These are phyloP conservation scores for Pythium apleroticum DNA, from an alignment of 352 stramenopile species.

Conservation along the genomic window DNA sequence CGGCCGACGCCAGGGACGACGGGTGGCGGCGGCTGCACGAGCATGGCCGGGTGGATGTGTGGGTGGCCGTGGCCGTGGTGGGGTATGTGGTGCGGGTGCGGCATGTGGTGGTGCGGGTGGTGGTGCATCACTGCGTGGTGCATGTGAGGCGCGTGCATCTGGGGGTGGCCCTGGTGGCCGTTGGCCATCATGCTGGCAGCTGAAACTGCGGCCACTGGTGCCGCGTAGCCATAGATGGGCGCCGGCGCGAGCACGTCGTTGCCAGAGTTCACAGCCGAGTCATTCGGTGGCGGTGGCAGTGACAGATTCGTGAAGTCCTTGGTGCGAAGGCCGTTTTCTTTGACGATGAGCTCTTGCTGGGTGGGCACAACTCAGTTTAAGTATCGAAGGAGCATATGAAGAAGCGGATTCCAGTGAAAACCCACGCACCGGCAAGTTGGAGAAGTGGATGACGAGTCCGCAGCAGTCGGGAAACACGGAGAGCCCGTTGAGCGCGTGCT, in stretches of 20 bases:
- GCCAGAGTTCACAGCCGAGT: constrained; percentile 31
- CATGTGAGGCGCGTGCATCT: constrained; percentile 1
- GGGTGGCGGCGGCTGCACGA: constrained; percentile 9
- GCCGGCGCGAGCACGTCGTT: constrained; percentile 23
- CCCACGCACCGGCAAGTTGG: constrained; percentile 44
- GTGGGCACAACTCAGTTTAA: neutral
- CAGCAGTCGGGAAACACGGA: constrained; percentile 65
- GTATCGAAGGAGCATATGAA: neutral
- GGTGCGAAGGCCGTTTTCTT: constrained; percentile 53
- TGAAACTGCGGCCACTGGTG: constrained; percentile 13
- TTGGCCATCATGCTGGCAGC: constrained; percentile 21
- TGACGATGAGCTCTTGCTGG: constrained; percentile 62
- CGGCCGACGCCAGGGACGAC: constrained; percentile 23
- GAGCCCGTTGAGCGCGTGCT: constrained; percentile 48
- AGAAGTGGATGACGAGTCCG: constrained; percentile 59
- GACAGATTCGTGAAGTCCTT: constrained; percentile 52
- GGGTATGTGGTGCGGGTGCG: constrained; percentile 6
- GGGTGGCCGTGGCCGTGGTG: constrained; percentile 9
- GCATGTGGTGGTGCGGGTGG: constrained; percentile 7
- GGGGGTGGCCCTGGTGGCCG: constrained; percentile 4
- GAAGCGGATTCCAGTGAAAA: neutral
- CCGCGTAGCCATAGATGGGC: constrained; percentile 24
- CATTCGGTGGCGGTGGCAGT: constrained; percentile 30
- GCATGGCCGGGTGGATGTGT: constrained; percentile 1
- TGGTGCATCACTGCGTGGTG: neutral